A percentile compares a stretch with the other conserved stretches of the same genome.
Evolutionary conservation across 495 filamentous ascomycete genomes (phyloP).

Genomic region (Letharia lupina): DNA sequence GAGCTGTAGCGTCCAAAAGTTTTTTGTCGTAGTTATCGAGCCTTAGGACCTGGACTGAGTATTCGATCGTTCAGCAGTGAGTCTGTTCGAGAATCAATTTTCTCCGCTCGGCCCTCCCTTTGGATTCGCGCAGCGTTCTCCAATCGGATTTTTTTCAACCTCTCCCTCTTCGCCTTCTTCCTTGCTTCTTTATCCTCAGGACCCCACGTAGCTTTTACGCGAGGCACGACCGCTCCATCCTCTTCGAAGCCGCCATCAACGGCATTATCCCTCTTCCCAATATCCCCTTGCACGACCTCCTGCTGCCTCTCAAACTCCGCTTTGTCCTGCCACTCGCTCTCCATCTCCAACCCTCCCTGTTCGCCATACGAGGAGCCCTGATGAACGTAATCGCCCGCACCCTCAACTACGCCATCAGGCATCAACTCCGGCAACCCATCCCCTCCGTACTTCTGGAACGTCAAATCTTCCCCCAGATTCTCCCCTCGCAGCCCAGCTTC

Average conservation of each 20-base stretch:
- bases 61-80: neutral
- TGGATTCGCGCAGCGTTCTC: constrained; percentile 32
- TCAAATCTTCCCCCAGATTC: constrained; percentile 42
- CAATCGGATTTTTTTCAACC: constrained; percentile 38
- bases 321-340: constrained; percentile 44
- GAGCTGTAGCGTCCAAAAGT: constrained; percentile 39
- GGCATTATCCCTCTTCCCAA: constrained; percentile 25
- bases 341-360: constrained; percentile 20
- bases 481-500: constrained; percentile 57
- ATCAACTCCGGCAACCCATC: constrained; percentile 20
- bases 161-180: constrained; percentile 45
- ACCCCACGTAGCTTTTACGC: constrained; percentile 18
- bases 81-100: neutral
- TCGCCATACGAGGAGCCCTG: constrained; percentile 16
- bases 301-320: constrained; percentile 43
- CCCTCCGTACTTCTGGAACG: constrained; percentile 32
- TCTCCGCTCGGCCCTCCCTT: constrained; percentile 23
- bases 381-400: neutral
- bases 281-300: constrained; percentile 35
- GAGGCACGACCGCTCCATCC: constrained; percentile 9
- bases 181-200: constrained; percentile 41
- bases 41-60: neutral
- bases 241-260: constrained; percentile 17
- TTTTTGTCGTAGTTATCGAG: neutral
- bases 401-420: constrained; percentile 3